Evolutionary conservation across 1,284 basidiomycete genomes (phyloP), one percentile per base, ranked within the genome.

Genomic region (Omphalotus olearius): DNA sequence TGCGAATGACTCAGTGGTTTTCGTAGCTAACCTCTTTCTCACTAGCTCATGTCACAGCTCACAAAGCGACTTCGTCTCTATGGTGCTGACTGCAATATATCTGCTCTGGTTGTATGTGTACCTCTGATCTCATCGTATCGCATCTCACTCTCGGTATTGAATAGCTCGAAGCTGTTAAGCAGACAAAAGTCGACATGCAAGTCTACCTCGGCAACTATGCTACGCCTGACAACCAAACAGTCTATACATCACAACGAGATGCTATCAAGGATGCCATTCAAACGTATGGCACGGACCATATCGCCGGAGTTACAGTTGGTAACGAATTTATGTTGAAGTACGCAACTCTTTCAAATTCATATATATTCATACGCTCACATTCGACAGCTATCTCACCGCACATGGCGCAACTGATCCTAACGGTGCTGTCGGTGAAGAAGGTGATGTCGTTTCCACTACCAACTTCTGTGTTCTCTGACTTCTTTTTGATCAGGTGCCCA

Each of bases 141-240:
- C 6, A 14, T 36, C 2, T 43, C 36, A 41, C 35, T 5, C 14
- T 38, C 25, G 16, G 2, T 44, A 18, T 25, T 30, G 37, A 25
- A 16, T 64, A 70, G 81, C 75, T 93, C 35, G 82, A 91, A 58
- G 91, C 90, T 0, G 91, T 99, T 65, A 75, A 88, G 62, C 82
- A 85, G 61, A 96, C 93, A 45, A 91, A 96, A 67, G 90, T 93
- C 50, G 78, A 96, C 69, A 78, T 98, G 81, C 73, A 71, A 9
- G 88, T 98, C 13, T 97, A 76, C 69, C 75, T 93, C n/a, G 95
- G 85, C 26, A 91, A 91, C 61, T 98, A 86, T 66, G 75, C 77
- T 25, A 59, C 75, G 9, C 64, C 85, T 35, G 79, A 75, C 47
- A 81, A 87, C 54, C 71, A 76, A 25, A 70, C 74, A 0, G 84